phyloP scores from a whole-genome alignment of 352 stramenopile genomes.

The Globisporangium paroecandrum region DNA sequence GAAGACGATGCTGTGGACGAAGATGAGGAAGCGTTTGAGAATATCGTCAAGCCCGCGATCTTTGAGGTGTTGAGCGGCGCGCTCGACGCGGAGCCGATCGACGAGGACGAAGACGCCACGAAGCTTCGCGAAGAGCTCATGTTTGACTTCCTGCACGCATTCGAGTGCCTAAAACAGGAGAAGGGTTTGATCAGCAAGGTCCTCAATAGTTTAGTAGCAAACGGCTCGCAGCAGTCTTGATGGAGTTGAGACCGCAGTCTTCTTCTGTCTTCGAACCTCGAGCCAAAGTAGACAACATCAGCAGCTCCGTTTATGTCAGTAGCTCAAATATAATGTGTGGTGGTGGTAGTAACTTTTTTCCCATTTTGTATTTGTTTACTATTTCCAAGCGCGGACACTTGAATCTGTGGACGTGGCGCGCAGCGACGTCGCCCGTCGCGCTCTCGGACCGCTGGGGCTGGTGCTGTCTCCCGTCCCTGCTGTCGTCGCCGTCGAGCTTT shows the following conservation, averaged over 20 bases:
- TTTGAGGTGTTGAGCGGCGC: conserved; percentile 65
- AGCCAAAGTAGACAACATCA: background rate
- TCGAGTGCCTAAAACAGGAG: conserved; percentile 70
- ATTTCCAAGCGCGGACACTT: conserved; percentile 12
- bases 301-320: background rate
- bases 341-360: background rate
- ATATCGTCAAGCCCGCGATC: conserved; percentile 76
- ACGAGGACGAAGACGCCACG: conserved; percentile 27
- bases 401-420: conserved; percentile 8
- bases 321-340: conserved; percentile 2
- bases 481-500: background rate
- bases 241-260: background rate
- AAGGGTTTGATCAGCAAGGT: conserved; percentile 62
- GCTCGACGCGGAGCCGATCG: conserved; percentile 23
- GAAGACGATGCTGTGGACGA: conserved; percentile 3
- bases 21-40: conserved; percentile 58
- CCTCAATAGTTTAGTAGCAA: conserved; percentile 44
- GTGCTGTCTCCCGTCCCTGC: conserved; percentile 1
- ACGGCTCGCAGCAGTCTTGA: conserved; percentile 15
- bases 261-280: background rate
- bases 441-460: background rate
- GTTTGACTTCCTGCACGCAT: conserved; percentile 75
- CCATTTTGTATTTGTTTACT: background rate
- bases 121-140: conserved; percentile 66
- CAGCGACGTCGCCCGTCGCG: conserved; percentile 13